Evolutionary conservation across 441 rosid genomes (phyloP).

Genomic region (Pelargonium australe): DNA sequence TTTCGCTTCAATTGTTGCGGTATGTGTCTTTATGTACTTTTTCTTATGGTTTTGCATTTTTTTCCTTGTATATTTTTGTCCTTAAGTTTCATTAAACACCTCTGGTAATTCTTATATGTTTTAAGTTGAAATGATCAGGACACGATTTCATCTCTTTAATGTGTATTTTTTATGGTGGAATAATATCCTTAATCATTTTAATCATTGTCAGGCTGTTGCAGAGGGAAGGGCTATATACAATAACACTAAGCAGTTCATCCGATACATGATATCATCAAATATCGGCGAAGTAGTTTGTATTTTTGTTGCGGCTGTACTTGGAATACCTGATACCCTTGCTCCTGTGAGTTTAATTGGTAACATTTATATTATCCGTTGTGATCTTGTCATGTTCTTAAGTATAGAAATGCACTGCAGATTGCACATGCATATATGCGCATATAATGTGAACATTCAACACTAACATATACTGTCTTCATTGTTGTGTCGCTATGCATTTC

Average conservation of each 20-base stretch:
- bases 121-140: neutral
- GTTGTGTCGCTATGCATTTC: neutral
- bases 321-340: slow-evolving; percentile 96
- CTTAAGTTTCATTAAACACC: neutral
- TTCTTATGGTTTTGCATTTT: slow-evolving; percentile 3
- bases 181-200: slow-evolving; percentile 19
- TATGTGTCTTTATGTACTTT: slow-evolving; percentile 28
- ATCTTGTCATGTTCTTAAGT: neutral
- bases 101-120: neutral
- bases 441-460: neutral
- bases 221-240: slow-evolving; percentile 99
- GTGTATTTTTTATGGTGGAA: neutral
- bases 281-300: slow-evolving; percentile 99
- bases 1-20: slow-evolving; percentile 96
- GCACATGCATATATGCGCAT: neutral
- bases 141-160: neutral
- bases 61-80: slow-evolving; percentile 12
- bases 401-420: slow-evolving; percentile 1
- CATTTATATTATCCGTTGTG: slow-evolving; percentile 13
- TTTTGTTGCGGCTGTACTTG: slow-evolving; percentile 98
- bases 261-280: slow-evolving; percentile 99
- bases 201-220: slow-evolving; percentile 77
- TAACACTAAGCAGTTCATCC: slow-evolving; percentile 95
- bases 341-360: slow-evolving; percentile 64
- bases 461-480: neutral